phyloP scores from a whole-genome alignment of 768 basidiomycete genomes.

The Pseudohyphozyma bogoriensis region DNA sequence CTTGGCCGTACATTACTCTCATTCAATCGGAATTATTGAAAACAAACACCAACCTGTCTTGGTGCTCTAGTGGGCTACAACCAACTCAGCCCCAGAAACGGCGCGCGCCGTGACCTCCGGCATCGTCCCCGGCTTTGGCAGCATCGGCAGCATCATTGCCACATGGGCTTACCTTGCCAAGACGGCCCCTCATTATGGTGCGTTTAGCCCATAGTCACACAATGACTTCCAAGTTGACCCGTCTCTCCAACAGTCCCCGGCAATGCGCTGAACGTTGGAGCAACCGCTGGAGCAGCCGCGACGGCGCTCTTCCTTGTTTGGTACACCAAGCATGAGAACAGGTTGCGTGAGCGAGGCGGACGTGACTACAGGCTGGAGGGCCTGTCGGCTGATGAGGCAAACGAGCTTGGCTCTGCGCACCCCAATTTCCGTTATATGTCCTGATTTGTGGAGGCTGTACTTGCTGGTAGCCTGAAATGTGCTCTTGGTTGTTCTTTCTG shows the following conservation, averaged over 20 bases:
- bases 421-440: slow-evolving; percentile 33
- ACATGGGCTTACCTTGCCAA: slow-evolving; percentile 21
- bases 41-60: too few relatives aligned
- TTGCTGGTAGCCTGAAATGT: too few relatives aligned
- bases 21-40: too few relatives aligned
- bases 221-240: too few relatives aligned
- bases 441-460: too few relatives aligned
- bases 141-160: slow-evolving; percentile 8
- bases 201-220: too few relatives aligned
- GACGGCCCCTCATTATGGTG: slow-evolving; percentile 1
- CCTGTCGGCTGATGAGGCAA: slow-evolving; percentile 22
- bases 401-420: slow-evolving; percentile 30
- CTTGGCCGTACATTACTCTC: too few relatives aligned
- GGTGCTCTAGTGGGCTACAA: slow-evolving; percentile 20
- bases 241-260: slow-evolving; percentile 4
- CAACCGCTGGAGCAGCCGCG: neutral
- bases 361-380: slow-evolving; percentile 33
- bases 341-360: slow-evolving; percentile 25
- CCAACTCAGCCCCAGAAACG: slow-evolving; percentile 10
- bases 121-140: slow-evolving; percentile 13
- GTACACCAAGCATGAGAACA: slow-evolving; percentile 33
- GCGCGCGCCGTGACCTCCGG: slow-evolving; percentile 16
- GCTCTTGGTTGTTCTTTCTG: too few relatives aligned
- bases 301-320: slow-evolving; percentile 13
- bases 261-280: slow-evolving; percentile 26